Percentiles rank a stretch among this genome's conserved stretches.
Conservation (phyloP, 1,284 basidiomycete genomes). For the Wolfiporia cocos region DNA sequence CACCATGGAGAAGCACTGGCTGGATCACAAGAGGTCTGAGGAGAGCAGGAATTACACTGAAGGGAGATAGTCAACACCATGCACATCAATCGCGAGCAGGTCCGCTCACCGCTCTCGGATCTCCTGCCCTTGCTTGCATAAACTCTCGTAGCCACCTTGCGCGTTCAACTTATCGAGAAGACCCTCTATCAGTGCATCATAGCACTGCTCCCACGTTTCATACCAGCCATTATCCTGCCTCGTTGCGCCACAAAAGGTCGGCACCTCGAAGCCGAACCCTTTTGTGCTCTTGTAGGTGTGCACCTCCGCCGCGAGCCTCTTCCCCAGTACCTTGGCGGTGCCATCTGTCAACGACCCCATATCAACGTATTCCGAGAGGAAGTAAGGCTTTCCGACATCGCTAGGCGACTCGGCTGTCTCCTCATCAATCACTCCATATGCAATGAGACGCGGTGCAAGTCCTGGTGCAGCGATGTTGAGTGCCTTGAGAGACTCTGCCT, state of each 20-base stretch:
- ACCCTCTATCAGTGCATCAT: constrained; percentile 61
- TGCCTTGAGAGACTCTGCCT: constrained; percentile 65
- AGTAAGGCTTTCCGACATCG: constrained; percentile 47
- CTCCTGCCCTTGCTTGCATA: constrained; percentile 50
- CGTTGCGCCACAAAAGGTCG: constrained; percentile 80
- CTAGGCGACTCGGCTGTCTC: constrained; percentile 23
- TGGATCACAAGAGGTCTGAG: constrained; percentile 55
- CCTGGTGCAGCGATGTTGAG: constrained; percentile 62
- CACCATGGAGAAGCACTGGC: constrained; percentile 81
- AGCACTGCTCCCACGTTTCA: constrained; percentile 68
- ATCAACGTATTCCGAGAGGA: constrained; percentile 74
- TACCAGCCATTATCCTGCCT: constrained; percentile 74
- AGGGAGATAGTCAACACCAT: neutral
- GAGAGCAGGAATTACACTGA: constrained; percentile 73
- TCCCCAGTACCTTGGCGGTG: constrained; percentile 49
- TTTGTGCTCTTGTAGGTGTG: constrained; percentile 48
- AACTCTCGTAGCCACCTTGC: constrained; percentile 36
- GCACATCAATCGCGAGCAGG: neutral
- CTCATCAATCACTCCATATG: constrained; percentile 37
- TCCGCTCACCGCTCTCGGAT: constrained; percentile 49
- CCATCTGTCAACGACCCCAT: constrained; percentile 40
- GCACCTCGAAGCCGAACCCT: constrained; percentile 71
- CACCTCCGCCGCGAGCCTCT: constrained; percentile 58
- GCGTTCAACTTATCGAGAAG: constrained; percentile 50
- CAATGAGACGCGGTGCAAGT: constrained; percentile 58